Evolutionary conservation across 805 yeast genomes (phyloP).

Genomic region (Metschnikowia baotianmanensis): DNA sequence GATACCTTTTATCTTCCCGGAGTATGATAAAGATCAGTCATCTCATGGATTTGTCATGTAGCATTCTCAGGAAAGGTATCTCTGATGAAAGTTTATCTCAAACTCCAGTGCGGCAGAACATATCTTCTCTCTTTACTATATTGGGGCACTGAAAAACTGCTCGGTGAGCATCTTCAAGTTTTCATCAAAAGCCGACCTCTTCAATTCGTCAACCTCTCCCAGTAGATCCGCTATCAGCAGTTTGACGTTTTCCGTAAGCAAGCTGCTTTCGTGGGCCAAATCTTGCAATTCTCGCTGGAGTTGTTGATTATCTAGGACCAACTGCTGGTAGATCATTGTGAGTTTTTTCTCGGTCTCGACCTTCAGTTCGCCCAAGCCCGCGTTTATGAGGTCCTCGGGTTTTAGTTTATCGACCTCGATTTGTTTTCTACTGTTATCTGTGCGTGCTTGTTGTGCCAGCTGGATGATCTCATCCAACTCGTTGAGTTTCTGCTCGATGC

Average conservation of each 20-base stretch:
- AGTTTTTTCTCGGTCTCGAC: constrained; percentile 27
- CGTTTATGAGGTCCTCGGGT: constrained; percentile 33
- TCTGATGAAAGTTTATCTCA: no score
- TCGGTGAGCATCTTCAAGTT: constrained; percentile 24
- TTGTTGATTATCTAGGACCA: constrained; percentile 34
- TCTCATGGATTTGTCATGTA: no score
- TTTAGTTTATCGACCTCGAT: constrained; percentile 29
- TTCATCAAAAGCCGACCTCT: constrained; percentile 17
- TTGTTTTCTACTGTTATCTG: constrained; percentile 17
- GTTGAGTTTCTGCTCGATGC: constrained; percentile 42
- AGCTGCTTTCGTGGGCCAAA: constrained; percentile 22
- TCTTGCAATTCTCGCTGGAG: constrained; percentile 23
- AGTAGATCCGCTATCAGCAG: constrained; percentile 16
- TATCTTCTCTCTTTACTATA: no score
- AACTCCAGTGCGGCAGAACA: no score
- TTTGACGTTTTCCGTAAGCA: constrained; percentile 22
- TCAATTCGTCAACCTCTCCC: constrained; percentile 21
- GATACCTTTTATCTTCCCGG: no score
- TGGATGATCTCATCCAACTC: constrained; percentile 48
- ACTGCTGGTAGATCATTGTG: constrained; percentile 35
- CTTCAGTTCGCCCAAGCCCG: constrained; percentile 24
- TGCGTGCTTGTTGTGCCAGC: constrained; percentile 35
- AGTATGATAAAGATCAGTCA: no score
- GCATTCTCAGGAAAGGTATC: no score
- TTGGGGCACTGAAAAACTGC: no score